Base-by-base conservation (phyloP, 2,329 filamentous ascomycete genomes). In the Hyphodiscus sp. region DNA sequence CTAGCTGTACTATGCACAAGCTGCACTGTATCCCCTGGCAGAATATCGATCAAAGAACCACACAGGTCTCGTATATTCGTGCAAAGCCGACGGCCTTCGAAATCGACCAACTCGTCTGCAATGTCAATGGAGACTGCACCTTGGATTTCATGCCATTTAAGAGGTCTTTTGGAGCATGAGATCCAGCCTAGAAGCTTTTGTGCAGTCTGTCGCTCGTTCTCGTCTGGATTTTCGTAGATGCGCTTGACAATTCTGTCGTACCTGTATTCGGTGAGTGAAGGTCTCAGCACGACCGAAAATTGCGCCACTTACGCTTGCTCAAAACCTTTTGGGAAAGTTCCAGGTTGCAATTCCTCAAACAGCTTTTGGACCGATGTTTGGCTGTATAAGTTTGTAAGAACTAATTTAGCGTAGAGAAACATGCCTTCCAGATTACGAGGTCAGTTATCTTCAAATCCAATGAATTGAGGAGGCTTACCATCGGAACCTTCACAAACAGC, bases 111-210 rank as follows among this genome's bases (percentile, higher is more conserved):
- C 49, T 58, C 50, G 5, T 61, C 47, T 1, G 66, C 60, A 1
- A 67, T 18, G 49, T 71, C 54, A 29, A 72, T 67, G 1, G 71
- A 67, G 20, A 65, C 62, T 42, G 67, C 63, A 11, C 59, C 65
- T 63, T 74, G 73, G 20, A 74, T 69, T 52, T 74, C 73, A 48
- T 70, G 65, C 70, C 68, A 71, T 49, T 69, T 70, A 16, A 75
- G 55, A 0, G 72, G 63, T 26, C 71, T 61, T 57, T 68, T 70
- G 6, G 69, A 66, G 53, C 67, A 71, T 4, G 67, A 63, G 4
- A 74, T 60, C 71, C 70, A 74, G 4, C 69, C 65, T 11, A 74
- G 60, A 9, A 74, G 49, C 55, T 45, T 41, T n/a, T 45, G 29
- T 2, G 57, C 52, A 26, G 44, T 51, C 16, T 51, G 9, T 16